A percentile compares a stretch with the other conserved stretches of the same genome.
These are phyloP conservation scores for Thymus mandschuricus DNA, from an alignment of 257 asterid genomes.

Conservation along the genomic window DNA sequence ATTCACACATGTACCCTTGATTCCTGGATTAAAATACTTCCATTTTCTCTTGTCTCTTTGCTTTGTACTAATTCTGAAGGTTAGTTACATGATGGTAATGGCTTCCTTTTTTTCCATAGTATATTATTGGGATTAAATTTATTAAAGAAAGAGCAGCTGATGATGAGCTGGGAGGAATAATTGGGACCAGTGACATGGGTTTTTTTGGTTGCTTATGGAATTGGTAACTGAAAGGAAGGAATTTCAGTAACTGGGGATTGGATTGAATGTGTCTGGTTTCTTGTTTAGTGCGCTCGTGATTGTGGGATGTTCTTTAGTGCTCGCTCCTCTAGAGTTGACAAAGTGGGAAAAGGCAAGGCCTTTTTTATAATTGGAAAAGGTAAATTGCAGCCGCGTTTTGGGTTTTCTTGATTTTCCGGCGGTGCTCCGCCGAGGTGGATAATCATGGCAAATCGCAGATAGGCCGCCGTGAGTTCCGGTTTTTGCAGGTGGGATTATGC, in stretches of 20 bases:
- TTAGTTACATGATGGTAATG: constrained; percentile 21
- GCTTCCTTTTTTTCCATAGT: constrained; percentile 25
- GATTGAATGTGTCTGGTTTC: constrained; percentile 29
- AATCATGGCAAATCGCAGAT: constrained; percentile 32
- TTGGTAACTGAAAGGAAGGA: constrained; percentile 38
- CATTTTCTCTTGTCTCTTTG: constrained; percentile 29
- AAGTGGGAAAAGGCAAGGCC: constrained; percentile 14
- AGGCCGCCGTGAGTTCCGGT: constrained; percentile 41
- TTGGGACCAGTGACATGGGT: constrained; percentile 40
- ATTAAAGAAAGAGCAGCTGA: not conserved
- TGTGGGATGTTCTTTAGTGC: constrained; percentile 34
- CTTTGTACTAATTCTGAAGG: constrained; percentile 9
- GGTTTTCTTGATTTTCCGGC: constrained; percentile 26
- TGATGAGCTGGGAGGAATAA: not conserved
- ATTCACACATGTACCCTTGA: constrained; percentile 3
- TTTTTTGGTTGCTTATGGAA: constrained; percentile 36
- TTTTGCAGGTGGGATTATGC: constrained; percentile 24
- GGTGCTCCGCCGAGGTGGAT: constrained; percentile 34
- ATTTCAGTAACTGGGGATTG: constrained; percentile 31
- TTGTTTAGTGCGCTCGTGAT: constrained; percentile 39
- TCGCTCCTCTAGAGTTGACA: constrained; percentile 32
- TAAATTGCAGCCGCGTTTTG: not conserved
- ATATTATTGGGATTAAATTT: constrained; percentile 1
- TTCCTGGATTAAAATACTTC: not conserved
- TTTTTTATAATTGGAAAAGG: not conserved